Percentiles rank a stretch among this genome's conserved stretches.
Conservation (phyloP, 768 basidiomycete species). For the Pleurotus tuoliensis region DNA sequence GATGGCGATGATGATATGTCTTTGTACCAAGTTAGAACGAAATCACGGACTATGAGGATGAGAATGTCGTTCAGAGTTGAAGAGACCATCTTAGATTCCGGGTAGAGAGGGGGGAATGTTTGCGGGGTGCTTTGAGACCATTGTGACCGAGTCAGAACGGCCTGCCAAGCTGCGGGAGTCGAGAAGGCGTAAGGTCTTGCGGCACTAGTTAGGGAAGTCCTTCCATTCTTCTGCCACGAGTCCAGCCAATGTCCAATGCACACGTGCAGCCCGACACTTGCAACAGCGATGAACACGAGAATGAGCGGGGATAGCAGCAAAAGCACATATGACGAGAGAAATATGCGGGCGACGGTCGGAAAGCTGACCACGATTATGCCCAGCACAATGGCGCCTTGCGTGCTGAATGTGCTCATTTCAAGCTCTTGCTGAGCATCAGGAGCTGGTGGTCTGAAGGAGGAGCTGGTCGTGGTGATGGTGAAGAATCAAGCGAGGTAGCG, state of each 20-base stretch:
- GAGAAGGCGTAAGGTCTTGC: slow-evolving; percentile 82
- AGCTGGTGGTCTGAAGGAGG: background rate
- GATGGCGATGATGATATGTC: slow-evolving; percentile 81
- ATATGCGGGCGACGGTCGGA: slow-evolving; percentile 48
- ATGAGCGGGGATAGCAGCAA: slow-evolving; percentile 62
- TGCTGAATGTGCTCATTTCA: slow-evolving; percentile 39
- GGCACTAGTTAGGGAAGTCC: slow-evolving; percentile 44
- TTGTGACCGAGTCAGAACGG: slow-evolving; percentile 80
- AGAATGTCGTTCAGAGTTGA: slow-evolving; percentile 77
- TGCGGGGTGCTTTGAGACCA: slow-evolving; percentile 79
- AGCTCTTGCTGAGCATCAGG: background rate
- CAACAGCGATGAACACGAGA: slow-evolving; percentile 41
- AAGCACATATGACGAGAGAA: slow-evolving; percentile 65
- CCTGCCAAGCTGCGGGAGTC: slow-evolving; percentile 94
- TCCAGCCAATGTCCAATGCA: slow-evolving; percentile 61
- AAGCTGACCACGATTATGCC: slow-evolving; percentile 54
- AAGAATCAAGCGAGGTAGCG: background rate
- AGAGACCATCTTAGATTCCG: slow-evolving; percentile 62
- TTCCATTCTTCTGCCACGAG: slow-evolving; percentile 25
- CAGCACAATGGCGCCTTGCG: slow-evolving; percentile 51
- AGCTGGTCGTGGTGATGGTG: no score
- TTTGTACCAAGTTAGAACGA: slow-evolving; percentile 87
- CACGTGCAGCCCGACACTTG: slow-evolving; percentile 51
- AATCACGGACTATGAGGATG: slow-evolving; percentile 79
- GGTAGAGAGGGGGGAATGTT: slow-evolving; percentile 62